Evolutionary conservation across 495 filamentous ascomycete species (phyloP).

Genomic region (Penicillium turbatum): DNA sequence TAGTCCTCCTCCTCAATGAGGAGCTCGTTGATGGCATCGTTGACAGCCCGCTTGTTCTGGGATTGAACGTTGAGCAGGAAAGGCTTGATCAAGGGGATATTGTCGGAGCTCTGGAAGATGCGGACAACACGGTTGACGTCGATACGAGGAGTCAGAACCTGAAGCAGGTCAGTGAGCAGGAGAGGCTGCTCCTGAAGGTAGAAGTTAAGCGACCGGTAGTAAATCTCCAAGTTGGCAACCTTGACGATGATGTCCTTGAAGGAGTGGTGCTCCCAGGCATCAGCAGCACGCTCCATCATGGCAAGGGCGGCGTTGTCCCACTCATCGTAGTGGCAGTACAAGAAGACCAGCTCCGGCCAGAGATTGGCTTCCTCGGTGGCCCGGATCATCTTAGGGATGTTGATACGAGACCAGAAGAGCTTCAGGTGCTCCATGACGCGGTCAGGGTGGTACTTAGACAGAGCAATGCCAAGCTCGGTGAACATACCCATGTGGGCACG

Average conservation of each 20-base stretch:
- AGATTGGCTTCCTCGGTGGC: slow-evolving; percentile 93
- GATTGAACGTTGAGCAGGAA: slow-evolving; percentile 95
- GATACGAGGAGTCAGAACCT: slow-evolving; percentile 85
- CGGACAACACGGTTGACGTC: slow-evolving; percentile 98
- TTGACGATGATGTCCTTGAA: slow-evolving; percentile 99
- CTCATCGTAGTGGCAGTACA: slow-evolving; percentile 99
- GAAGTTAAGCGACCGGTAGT: slow-evolving; percentile 96
- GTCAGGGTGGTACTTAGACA: slow-evolving; percentile 96
- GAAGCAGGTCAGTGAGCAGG: slow-evolving; percentile 90
- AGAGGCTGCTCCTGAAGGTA: slow-evolving; percentile 96
- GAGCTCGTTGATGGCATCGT: slow-evolving; percentile 96
- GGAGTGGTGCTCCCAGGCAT: slow-evolving; percentile 99
- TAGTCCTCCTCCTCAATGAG: slow-evolving; percentile 99
- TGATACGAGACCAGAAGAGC: slow-evolving; percentile 98
- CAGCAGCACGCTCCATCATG: slow-evolving; percentile 98
- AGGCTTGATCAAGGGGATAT: slow-evolving; percentile 97
- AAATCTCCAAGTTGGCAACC: slow-evolving; percentile 98
- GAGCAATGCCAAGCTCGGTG: slow-evolving; percentile 88
- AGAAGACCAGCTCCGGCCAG: slow-evolving; percentile 97
- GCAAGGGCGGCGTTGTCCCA: slow-evolving; percentile 97
- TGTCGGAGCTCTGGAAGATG: slow-evolving; percentile 98
- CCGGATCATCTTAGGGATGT: slow-evolving; percentile 96
- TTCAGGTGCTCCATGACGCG: slow-evolving; percentile 98
- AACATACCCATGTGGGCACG: slow-evolving; percentile 94
- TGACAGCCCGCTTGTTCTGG: slow-evolving; percentile 97